These are phyloP conservation scores for Yamadazyma blattariae DNA, from an alignment of 1,139 yeast genomes.

Conservation along the genomic window DNA sequence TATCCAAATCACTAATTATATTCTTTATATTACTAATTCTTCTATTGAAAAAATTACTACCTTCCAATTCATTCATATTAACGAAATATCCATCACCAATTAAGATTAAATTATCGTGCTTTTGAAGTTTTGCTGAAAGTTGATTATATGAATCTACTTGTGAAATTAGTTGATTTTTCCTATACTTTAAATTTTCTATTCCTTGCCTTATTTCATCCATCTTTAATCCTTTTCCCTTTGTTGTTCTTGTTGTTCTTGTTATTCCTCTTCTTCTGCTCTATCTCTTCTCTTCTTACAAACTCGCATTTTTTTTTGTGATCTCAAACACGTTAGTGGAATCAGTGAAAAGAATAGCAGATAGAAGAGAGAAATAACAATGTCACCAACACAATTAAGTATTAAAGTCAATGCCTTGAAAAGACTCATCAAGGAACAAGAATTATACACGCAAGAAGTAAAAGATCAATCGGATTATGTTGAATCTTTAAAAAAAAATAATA, in stretches of 20 bases:
- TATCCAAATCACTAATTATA: conserved; percentile 27
- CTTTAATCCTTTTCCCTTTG: too few species aligned
- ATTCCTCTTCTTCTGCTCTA: too few species aligned
- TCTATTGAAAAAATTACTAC: conserved; percentile 37
- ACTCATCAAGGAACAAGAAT: conserved; percentile 65
- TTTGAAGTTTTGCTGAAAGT: conserved; percentile 1
- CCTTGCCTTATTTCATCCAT: not conserved
- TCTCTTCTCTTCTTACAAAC: too few species aligned
- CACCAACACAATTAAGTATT: conserved; percentile 75
- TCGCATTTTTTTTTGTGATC: too few species aligned
- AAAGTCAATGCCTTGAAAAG: conserved; percentile 73
- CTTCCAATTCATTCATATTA: conserved; percentile 43
- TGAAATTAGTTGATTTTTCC: conserved; percentile 10
- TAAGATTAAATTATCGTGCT: conserved; percentile 34
- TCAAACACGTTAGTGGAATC: too few species aligned
- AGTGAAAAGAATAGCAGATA: too few species aligned
- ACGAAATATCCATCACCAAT: conserved; percentile 64
- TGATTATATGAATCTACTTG: conserved; percentile 11
- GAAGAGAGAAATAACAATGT: conserved; percentile 37
- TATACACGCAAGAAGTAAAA: conserved; percentile 61
- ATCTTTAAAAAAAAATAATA: conserved; percentile 38
- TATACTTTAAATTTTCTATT: conserved; percentile 4
- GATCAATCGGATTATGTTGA: conserved; percentile 57
- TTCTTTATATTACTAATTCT: conserved; percentile 23
- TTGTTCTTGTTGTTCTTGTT: too few species aligned